Evolutionary conservation across 2,329 filamentous ascomycete species (phyloP).

Genomic region (Colletotrichum coccodes): DNA sequence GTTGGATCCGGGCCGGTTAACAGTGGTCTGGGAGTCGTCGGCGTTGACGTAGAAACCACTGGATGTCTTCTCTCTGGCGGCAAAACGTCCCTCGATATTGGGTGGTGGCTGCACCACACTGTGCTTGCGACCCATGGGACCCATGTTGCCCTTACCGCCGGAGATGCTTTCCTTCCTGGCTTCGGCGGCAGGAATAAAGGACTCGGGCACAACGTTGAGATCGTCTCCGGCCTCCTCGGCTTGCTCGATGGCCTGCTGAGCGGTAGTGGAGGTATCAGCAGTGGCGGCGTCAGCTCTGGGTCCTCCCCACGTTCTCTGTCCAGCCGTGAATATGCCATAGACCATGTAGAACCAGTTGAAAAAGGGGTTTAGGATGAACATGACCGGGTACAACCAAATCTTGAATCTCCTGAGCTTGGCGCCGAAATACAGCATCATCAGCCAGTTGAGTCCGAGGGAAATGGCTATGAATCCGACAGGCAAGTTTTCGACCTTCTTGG

Average conservation of each 20-base stretch:
- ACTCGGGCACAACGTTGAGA: slow-evolving; percentile 88
- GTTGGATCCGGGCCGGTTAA: slow-evolving; percentile 21
- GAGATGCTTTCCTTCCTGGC: slow-evolving; percentile 52
- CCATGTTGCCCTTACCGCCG: slow-evolving; percentile 39
- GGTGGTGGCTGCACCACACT: slow-evolving; percentile 78
- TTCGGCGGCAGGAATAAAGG: slow-evolving; percentile 74
- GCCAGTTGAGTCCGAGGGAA: slow-evolving; percentile 91
- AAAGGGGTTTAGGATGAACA: slow-evolving; percentile 96
- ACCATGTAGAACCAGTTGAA: slow-evolving; percentile 99
- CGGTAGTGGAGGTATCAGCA: slow-evolving; percentile 79
- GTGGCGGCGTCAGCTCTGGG: slow-evolving; percentile 88
- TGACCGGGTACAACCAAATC: slow-evolving; percentile 92
- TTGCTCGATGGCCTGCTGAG: slow-evolving; percentile 84
- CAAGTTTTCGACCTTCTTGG: slow-evolving; percentile 79
- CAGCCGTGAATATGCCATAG: slow-evolving; percentile 94
- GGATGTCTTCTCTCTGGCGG: slow-evolving; percentile 73
- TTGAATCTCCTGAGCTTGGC: slow-evolving; percentile 89
- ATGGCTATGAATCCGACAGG: slow-evolving; percentile 95
- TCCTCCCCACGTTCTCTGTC: slow-evolving; percentile 94
- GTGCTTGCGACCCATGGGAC: slow-evolving; percentile 56
- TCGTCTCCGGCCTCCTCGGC: slow-evolving; percentile 86
- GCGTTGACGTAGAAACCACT: slow-evolving; percentile 76
- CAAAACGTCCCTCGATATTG: slow-evolving; percentile 82
- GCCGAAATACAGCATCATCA: slow-evolving; percentile 96
- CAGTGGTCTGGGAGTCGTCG: slow-evolving; percentile 61